A percentile compares a stretch with the other conserved stretches of the same genome.
Evolutionary conservation across 305 asterid species (phyloP).

Genomic region (Solanum chacoense): DNA sequence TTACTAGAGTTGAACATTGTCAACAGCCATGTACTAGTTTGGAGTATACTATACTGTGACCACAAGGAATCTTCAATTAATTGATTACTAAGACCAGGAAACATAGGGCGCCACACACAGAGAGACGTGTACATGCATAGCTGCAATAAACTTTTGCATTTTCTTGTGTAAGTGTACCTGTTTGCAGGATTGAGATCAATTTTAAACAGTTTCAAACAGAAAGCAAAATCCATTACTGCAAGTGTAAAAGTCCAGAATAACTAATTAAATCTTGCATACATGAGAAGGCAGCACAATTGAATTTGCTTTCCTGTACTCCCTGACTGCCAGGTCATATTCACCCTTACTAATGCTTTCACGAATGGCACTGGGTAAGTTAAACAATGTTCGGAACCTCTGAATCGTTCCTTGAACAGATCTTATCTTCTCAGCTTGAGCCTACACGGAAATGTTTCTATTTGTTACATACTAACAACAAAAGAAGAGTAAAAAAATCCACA

Average conservation of each 20-base stretch:
- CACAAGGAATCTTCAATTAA: neutral
- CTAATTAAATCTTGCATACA: conserved; percentile 27
- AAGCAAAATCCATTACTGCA: neutral
- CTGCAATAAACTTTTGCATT: neutral
- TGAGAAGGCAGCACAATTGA: conserved; percentile 98
- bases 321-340: conserved; percentile 95
- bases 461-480: neutral
- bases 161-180: neutral
- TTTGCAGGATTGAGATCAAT: neutral
- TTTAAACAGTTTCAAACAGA: neutral
- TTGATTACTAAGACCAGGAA: neutral
- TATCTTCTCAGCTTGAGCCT: conserved; percentile 98
- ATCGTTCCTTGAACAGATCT: conserved; percentile 99
- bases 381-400: conserved; percentile 95
- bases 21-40: neutral
- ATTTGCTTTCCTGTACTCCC: conserved; percentile 98
- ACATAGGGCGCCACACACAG: neutral
- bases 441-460: conserved; percentile 6
- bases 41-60: neutral
- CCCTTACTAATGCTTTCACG: conserved; percentile 94
- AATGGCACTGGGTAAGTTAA: conserved; percentile 94
- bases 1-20: neutral
- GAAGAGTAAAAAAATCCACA: neutral
- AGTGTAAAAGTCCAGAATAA: neutral
- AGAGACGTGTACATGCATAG: neutral